These are phyloP conservation scores for Alisma plantagoaquatica DNA, from an alignment of 106 monocot species.

Conservation along the genomic window DNA sequence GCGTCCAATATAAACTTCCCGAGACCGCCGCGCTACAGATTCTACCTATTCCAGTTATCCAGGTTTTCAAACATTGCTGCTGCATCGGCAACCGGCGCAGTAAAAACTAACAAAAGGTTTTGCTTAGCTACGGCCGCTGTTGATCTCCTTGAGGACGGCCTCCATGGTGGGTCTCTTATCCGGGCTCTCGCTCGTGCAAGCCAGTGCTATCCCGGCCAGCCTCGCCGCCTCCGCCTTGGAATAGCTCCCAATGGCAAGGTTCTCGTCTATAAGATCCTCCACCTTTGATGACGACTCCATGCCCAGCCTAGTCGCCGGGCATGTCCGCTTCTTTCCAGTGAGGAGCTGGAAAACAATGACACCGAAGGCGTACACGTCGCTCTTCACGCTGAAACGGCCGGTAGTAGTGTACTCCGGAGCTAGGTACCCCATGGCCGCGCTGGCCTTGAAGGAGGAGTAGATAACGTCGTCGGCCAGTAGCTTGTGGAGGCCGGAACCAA, in stretches of 20 bases:
- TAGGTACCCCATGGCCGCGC: slow-evolving; percentile 34
- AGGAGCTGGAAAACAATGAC: slow-evolving; percentile 57
- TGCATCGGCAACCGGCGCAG: too few relatives aligned
- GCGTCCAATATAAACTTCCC: too few relatives aligned
- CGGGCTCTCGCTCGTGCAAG: slow-evolving; percentile 49
- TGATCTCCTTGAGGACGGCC: slow-evolving; percentile 37
- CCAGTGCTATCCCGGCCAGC: slow-evolving; percentile 31
- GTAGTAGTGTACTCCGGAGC: slow-evolving; percentile 36
- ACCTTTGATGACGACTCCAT: slow-evolving; percentile 30
- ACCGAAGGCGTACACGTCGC: slow-evolving; percentile 75
- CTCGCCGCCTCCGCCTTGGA: slow-evolving; percentile 47
- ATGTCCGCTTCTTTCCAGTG: slow-evolving; percentile 33
- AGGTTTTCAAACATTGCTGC: too few relatives aligned
- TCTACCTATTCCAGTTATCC: slow-evolving; percentile 40
- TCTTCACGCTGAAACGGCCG: slow-evolving; percentile 62
- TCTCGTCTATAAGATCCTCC: slow-evolving; percentile 44
- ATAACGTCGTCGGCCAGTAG: slow-evolving; percentile 59
- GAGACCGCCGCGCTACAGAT: too few relatives aligned
- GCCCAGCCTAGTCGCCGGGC: slow-evolving; percentile 19
- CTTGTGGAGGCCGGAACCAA: slow-evolving; percentile 53
- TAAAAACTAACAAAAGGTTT: too few relatives aligned
- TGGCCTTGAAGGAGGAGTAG: slow-evolving; percentile 62
- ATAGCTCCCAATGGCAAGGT: slow-evolving; percentile 32
- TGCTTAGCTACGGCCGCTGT: slow-evolving; percentile 4
- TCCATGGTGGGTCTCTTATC: slow-evolving; percentile 50